phyloP scores from a whole-genome alignment of 106 monocot species.

The Narthecium ossifragum region DNA sequence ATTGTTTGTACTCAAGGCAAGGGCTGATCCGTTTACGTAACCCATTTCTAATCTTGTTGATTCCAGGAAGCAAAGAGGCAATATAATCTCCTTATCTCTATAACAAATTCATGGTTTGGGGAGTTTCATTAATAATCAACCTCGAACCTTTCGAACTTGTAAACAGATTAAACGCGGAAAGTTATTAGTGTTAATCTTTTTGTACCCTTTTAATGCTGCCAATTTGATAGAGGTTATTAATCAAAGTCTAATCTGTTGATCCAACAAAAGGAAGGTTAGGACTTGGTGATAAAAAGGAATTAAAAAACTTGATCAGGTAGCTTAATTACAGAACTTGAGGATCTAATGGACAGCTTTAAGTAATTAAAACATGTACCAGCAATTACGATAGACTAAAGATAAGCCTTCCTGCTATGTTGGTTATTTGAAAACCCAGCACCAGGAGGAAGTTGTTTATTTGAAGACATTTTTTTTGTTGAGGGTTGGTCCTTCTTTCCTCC shows the following conservation, averaged over 20 bases:
- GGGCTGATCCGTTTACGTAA: too few species aligned
- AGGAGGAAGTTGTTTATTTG: slow-evolving; percentile 12
- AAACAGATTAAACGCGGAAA: not conserved
- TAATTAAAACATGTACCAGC: slow-evolving; percentile 9
- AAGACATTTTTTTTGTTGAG: slow-evolving; percentile 3
- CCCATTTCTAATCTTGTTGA: too few species aligned
- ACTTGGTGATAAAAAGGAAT: slow-evolving; percentile 7
- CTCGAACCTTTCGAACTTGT: not conserved
- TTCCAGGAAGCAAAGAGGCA: not conserved
- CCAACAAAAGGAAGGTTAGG: slow-evolving; percentile 9
- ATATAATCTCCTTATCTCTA: not conserved
- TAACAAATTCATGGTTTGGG: not conserved
- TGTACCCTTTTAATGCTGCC: not conserved
- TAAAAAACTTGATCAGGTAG: slow-evolving; percentile 8
- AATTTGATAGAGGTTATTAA: not conserved
- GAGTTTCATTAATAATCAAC: not conserved
- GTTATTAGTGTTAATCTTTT: not conserved
- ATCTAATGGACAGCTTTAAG: not conserved
- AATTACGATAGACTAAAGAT: slow-evolving; percentile 7
- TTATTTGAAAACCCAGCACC: slow-evolving; percentile 43
- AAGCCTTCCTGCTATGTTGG: slow-evolving; percentile 46
- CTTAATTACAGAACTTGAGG: not conserved
- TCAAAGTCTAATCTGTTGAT: slow-evolving; percentile 1
- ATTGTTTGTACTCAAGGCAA: too few species aligned
- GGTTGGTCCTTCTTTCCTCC: slow-evolving; percentile 14